Conservation (phyloP, 1,284 basidiomycete species). For the Boletellus dicymbophilus region DNA sequence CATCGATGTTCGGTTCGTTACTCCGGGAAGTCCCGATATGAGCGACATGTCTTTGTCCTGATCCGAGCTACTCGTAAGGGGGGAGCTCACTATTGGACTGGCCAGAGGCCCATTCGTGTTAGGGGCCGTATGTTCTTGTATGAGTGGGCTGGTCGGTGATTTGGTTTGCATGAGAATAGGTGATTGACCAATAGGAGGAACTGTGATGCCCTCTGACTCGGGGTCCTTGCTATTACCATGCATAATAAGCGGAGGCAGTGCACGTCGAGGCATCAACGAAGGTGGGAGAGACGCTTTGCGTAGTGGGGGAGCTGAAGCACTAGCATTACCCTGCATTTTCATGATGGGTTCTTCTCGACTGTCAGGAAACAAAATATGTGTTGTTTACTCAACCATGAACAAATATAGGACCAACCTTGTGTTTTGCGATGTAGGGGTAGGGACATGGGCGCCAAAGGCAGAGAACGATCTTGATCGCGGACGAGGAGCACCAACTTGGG, state of each 20-base stretch:
- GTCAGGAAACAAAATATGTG: background rate
- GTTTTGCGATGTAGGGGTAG: background rate
- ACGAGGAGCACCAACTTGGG: slow-evolving; percentile 48
- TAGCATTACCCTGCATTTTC: background rate
- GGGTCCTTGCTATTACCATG: slow-evolving; percentile 6
- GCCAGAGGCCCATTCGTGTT: slow-evolving; percentile 1
- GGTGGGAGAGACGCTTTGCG: slow-evolving; percentile 19
- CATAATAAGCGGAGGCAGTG: slow-evolving; percentile 21
- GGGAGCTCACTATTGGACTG: slow-evolving; percentile 17
- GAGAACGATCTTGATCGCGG: slow-evolving; percentile 78
- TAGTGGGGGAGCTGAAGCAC: background rate
- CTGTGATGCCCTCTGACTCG: background rate
- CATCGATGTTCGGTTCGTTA: slow-evolving; percentile 10
- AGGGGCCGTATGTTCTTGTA: slow-evolving; percentile 13
- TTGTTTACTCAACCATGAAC: background rate
- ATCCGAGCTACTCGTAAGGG: slow-evolving; percentile 12
- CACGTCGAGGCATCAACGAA: slow-evolving; percentile 22
- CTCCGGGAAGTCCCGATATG: background rate
- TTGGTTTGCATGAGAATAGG: slow-evolving; percentile 11
- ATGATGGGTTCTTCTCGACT: slow-evolving; percentile 29
- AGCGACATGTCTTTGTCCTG: slow-evolving; percentile 22
- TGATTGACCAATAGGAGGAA: slow-evolving; percentile 9
- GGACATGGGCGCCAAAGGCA: slow-evolving; percentile 45
- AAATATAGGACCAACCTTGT: slow-evolving; percentile 20
- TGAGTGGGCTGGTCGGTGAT: slow-evolving; percentile 10